Percentiles rank a stretch among this genome's conserved stretches.
Conservation (phyloP, 176 grass and related monocot genomes). For the Lolium rigidum region DNA sequence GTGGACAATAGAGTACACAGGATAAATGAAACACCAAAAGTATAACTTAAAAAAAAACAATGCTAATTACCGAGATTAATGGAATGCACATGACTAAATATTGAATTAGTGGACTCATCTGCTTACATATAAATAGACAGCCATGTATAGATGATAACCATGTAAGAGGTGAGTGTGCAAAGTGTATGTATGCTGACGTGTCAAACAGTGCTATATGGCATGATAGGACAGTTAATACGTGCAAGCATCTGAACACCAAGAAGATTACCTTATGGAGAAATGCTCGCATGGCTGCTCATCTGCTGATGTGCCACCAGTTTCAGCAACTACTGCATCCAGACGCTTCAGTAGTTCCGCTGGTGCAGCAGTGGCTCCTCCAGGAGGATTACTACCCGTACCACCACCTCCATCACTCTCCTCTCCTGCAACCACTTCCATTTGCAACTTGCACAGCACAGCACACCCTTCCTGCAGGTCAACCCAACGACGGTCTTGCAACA, state of each 20-base stretch:
- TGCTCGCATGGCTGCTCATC: constrained; percentile 57
- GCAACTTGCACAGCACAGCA: constrained; percentile 22
- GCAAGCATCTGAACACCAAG: neutral
- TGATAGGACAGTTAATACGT: constrained; percentile 4
- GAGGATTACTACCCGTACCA: constrained; percentile 20
- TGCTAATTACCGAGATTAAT: neutral
- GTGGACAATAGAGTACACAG: neutral
- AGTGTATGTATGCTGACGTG: neutral
- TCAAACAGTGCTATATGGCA: constrained; percentile 38
- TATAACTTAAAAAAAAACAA: neutral
- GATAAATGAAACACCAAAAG: constrained; percentile 19
- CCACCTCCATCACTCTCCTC: constrained; percentile 38
- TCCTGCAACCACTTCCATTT: constrained; percentile 39
- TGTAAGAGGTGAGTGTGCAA: constrained; percentile 4
- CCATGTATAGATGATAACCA: neutral
- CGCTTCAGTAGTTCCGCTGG: constrained; percentile 22
- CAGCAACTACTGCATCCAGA: constrained; percentile 23
- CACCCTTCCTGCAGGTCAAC: constrained; percentile 17
- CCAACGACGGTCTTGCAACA: constrained; percentile 14
- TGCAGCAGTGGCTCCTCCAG: constrained; percentile 32
- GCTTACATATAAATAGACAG: neutral
- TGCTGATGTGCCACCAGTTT: constrained; percentile 28
- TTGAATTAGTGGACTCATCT: neutral
- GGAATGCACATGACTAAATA: constrained; percentile 20
- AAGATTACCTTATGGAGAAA: constrained; percentile 83